Evolutionary conservation across 495 filamentous ascomycete genomes (phyloP).

Genomic region (Lindgomyces ingoldianus): DNA sequence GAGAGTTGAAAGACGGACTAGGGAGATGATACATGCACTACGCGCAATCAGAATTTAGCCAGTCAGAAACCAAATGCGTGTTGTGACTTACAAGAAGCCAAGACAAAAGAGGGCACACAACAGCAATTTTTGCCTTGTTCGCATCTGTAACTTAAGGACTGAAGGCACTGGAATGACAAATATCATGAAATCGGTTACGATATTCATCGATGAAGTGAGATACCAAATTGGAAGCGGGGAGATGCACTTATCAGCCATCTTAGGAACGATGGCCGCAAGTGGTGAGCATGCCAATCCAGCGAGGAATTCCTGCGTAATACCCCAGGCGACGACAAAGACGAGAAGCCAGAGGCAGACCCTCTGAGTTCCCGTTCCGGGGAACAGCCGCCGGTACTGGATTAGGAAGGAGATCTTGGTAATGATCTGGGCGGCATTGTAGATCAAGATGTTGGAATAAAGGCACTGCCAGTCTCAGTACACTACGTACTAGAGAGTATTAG

Average conservation of each 20-base stretch:
- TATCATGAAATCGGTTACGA: constrained; percentile 31
- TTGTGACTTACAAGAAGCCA: constrained; percentile 31
- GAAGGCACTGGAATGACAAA: constrained; percentile 25
- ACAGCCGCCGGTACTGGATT: constrained; percentile 20
- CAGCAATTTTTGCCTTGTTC: constrained; percentile 16
- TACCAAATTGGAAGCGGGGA: constrained; percentile 23
- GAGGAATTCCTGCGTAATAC: constrained; percentile 26
- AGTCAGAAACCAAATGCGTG: neutral
- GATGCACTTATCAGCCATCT: constrained; percentile 28
- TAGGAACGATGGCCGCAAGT: constrained; percentile 6
- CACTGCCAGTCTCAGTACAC: neutral
- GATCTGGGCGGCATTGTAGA: constrained; percentile 31
- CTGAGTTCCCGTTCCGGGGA: constrained; percentile 10
- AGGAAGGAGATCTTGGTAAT: constrained; percentile 32
- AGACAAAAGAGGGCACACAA: constrained; percentile 27
- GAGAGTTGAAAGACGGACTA: constrained; percentile 28
- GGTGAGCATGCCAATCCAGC: constrained; percentile 19
- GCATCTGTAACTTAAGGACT: constrained; percentile 22
- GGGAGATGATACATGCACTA: constrained; percentile 27
- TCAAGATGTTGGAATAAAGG: constrained; percentile 22
- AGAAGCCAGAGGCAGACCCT: constrained; percentile 18
- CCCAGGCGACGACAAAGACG: constrained; percentile 21
- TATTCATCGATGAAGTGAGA: constrained; percentile 30
- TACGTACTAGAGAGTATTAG: neutral
- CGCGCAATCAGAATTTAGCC: neutral